Conservation (phyloP, 1,284 basidiomycete species). For the Coniophora puteana region DNA sequence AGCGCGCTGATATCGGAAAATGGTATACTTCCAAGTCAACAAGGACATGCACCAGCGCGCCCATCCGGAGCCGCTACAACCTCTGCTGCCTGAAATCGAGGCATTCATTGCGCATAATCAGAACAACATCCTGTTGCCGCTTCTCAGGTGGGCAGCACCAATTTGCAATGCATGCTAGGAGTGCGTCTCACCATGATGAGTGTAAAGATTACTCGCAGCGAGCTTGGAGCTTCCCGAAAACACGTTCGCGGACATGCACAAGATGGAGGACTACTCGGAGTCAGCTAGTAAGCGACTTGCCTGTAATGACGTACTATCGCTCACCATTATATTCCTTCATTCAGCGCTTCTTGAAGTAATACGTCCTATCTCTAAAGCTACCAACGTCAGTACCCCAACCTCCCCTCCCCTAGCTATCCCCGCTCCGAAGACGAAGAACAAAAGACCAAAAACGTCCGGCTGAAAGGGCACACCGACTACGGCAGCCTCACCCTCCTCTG, state of each 20-base stretch:
- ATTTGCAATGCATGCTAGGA: not conserved
- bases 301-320: conserved; percentile 3
- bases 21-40: conserved; percentile 30
- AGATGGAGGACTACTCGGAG: not conserved
- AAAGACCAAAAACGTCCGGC: conserved; percentile 53
- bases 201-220: conserved; percentile 4
- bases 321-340: conserved; percentile 15
- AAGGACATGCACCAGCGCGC: conserved; percentile 33
- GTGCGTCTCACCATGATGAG: not conserved
- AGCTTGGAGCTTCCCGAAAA: conserved; percentile 8
- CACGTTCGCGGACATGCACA: conserved; percentile 3
- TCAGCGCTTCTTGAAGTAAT: conserved; percentile 11
- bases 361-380: too few relatives aligned
- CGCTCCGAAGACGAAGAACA: conserved; percentile 48
- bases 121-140: conserved; percentile 4
- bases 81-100: conserved; percentile 10
- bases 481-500: conserved; percentile 57
- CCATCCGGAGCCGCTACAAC: conserved; percentile 20
- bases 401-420: conserved; percentile 30
- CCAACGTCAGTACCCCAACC: too few relatives aligned
- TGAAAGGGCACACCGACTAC: conserved; percentile 64
- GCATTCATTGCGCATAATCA: conserved; percentile 6
- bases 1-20: not conserved
- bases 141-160: conserved; percentile 5
- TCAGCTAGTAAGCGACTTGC: not conserved